Evolutionary conservation across 306 rosid genomes (phyloP).

Genomic region (Citrullus mucosospermus): DNA sequence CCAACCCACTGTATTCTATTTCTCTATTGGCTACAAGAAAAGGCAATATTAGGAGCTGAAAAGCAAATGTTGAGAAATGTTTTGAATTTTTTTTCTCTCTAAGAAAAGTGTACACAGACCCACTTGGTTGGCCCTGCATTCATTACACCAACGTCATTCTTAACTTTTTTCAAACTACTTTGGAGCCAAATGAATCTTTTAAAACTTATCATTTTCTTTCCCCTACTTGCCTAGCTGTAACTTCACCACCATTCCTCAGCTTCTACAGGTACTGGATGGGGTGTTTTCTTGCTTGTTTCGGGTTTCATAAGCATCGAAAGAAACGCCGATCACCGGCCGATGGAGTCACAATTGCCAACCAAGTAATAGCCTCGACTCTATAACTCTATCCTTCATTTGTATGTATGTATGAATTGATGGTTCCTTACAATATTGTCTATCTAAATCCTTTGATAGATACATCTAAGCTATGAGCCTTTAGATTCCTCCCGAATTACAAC

Average conservation of each 20-base stretch:
- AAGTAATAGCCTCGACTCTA: constrained; percentile 22
- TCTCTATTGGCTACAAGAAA: no score
- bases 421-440: neutral
- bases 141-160: constrained; percentile 66
- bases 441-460: constrained; percentile 32
- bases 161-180: constrained; percentile 41
- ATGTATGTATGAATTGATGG: neutral
- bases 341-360: constrained; percentile 24
- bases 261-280: constrained; percentile 28
- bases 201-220: constrained; percentile 14
- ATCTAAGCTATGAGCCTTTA: constrained; percentile 47
- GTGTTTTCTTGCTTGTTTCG: constrained; percentile 75
- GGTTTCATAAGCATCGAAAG: constrained; percentile 43
- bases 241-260: neutral
- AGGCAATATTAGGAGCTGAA: neutral
- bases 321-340: constrained; percentile 31
- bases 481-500: constrained; percentile 18
- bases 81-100: neutral
- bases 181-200: constrained; percentile 55
- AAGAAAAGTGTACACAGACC: neutral
- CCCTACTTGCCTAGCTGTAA: constrained; percentile 3
- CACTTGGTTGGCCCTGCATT: constrained; percentile 21
- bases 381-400: neutral
- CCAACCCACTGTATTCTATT: no score
- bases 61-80: neutral